Evolutionary conservation across 2,329 filamentous ascomycete genomes (phyloP), one percentile per base, ranked within the genome.

Genomic region (Intubia oerlemansii): DNA sequence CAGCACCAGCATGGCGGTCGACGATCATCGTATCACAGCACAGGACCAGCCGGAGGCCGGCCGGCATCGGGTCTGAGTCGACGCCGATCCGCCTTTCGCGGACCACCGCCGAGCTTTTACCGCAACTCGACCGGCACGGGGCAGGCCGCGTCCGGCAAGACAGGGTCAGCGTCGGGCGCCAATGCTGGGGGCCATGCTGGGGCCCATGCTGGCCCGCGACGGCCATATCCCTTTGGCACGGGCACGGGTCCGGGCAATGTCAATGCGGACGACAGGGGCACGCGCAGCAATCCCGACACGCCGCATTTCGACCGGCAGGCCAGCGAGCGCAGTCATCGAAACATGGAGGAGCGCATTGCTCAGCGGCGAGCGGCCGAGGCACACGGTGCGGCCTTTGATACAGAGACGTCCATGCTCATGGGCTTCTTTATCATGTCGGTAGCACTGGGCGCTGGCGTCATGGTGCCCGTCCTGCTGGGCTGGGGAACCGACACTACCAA

Each of bases 41-140:
- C 54, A 11, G 53, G 58, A 29, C 75, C 69, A 0, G 73, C 72
- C 3, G 80, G 80, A 29, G 70, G 74, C 1, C 67, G 88, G 1
- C 71, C 84, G 0, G 70, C 88, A 1, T 80, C 69, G 1, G 88
- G 88, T 1, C 56, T 98, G 18, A 82, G 73, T 45, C 66, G 74
- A 23, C 66, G 85, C 15, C 61, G 80, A 3, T 67, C 70, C 3
- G 61, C 72, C 5, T 93, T 90, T 49, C 66, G 66, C 13, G 85
- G 85, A 0, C 85, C 88, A 4, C 84, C 88, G 28, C 84, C 85
- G 0, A 79, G 70, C 37, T 95, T 93, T 54, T 93, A 81, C 50
- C 64, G 73, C 12, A 71, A 48, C 32, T 49, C 44, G 1, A 46
- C 45, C n/a, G 19, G 19, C 19, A 8, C 19, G 19, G 8, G 8